These are phyloP conservation scores for Acephala macrosclerotiorum DNA, from an alignment of 2,329 filamentous ascomycete species.

Conservation along the genomic window DNA sequence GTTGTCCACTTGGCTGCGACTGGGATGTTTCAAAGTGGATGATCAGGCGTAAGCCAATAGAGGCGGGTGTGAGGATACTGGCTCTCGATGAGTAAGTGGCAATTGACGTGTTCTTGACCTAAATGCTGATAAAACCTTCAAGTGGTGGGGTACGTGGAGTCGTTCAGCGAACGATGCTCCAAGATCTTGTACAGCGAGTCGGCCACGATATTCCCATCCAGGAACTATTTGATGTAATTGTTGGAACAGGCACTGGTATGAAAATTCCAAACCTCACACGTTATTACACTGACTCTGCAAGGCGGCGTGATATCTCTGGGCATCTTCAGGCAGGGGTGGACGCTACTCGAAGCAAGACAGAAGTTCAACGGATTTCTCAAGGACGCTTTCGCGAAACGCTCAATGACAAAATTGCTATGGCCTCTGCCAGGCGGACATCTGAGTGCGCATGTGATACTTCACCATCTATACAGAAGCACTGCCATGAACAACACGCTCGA, in stretches of 20 bases:
- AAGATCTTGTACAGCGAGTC: not conserved
- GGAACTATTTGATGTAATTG: constrained; percentile 14
- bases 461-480: not conserved
- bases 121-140: not conserved
- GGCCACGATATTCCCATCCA: constrained; percentile 14
- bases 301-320: constrained; percentile 16
- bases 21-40: not conserved
- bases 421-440: not conserved
- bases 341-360: not conserved
- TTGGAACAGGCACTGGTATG: constrained; percentile 18
- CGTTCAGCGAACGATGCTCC: not conserved
- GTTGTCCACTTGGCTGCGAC: constrained; percentile 7
- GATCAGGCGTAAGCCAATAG: not conserved
- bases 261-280: not conserved
- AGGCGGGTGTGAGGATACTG: constrained; percentile 4
- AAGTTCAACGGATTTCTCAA: constrained; percentile 9
- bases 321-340: constrained; percentile 13
- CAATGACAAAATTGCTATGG: too few species aligned
- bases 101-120: not conserved
- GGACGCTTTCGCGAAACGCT: constrained; percentile 13
- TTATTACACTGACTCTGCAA: not conserved
- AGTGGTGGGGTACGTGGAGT: not conserved
- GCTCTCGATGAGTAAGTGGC: not conserved
- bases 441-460: not conserved
- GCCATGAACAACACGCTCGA: constrained; percentile 4